These are phyloP conservation scores for Aphanomyces euteiches DNA, from an alignment of 352 stramenopile genomes.

Conservation along the genomic window DNA sequence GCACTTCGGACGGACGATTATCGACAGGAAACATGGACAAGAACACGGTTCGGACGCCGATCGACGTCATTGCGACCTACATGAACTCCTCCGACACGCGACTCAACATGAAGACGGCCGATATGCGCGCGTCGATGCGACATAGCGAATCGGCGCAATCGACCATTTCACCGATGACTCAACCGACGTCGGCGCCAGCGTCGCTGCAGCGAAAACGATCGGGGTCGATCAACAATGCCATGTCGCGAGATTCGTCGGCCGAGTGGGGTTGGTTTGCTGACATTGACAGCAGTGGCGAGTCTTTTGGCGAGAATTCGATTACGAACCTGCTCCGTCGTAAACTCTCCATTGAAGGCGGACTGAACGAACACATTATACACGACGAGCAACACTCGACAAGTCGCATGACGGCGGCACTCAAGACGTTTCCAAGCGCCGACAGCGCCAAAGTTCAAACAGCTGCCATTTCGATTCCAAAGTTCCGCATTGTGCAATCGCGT, in stretches of 20 bases:
- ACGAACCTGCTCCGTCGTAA: slow-evolving; percentile 51
- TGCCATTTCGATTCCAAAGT: slow-evolving; percentile 81
- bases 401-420: slow-evolving; percentile 77
- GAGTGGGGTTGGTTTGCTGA: slow-evolving; percentile 87
- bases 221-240: slow-evolving; percentile 63
- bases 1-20: background rate
- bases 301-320: slow-evolving; percentile 60
- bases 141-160: slow-evolving; percentile 15
- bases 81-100: slow-evolving; percentile 85
- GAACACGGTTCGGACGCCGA: slow-evolving; percentile 40
- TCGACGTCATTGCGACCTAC: slow-evolving; percentile 86
- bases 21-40: background rate
- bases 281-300: slow-evolving; percentile 84
- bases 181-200: slow-evolving; percentile 3
- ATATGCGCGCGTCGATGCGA: background rate
- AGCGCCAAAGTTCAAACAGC: slow-evolving; percentile 78
- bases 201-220: slow-evolving; percentile 40
- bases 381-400: slow-evolving; percentile 78
- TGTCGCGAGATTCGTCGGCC: slow-evolving; percentile 53
- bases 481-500: slow-evolving; percentile 82
- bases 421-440: slow-evolving; percentile 74
- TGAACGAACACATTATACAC: slow-evolving; percentile 60
- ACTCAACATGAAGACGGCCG: slow-evolving; percentile 16
- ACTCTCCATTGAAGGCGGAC: slow-evolving; percentile 58
- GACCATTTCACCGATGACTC: background rate